phyloP scores from a whole-genome alignment of 208 protist species.

The Tritrichomonas foetus region DNA sequence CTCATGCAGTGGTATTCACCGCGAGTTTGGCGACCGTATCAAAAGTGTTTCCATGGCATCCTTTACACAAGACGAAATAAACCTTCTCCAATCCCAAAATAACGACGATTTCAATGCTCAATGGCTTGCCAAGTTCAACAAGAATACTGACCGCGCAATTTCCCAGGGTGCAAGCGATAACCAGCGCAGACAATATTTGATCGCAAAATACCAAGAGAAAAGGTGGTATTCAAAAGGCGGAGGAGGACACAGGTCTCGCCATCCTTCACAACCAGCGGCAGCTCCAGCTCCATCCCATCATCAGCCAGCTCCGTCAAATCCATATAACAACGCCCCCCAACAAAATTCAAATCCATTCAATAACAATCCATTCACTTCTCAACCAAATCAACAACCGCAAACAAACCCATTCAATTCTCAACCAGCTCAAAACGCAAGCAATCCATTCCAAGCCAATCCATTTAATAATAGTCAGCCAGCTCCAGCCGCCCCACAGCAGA shows the following conservation, averaged over 20 bases:
- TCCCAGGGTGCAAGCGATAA: not conserved
- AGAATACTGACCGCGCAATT: not conserved
- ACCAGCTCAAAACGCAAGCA: not conserved
- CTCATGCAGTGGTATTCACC: not conserved
- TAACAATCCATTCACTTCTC: not conserved
- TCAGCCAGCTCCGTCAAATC: no score
- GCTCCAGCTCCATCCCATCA: no score
- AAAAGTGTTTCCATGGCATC: conserved; percentile 2
- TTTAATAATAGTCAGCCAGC: no score
- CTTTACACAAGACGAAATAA: conserved; percentile 18
- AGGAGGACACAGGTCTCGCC: no score
- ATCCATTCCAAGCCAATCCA: not conserved
- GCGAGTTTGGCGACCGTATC: conserved; percentile 19
- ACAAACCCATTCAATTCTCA: not conserved
- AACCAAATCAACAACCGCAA: not conserved
- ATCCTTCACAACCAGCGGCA: no score
- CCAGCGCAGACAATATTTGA: not conserved
- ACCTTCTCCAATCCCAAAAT: not conserved
- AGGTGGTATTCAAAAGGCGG: not conserved
- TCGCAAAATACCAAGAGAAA: not conserved
- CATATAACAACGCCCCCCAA: no score
- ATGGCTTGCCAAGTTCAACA: not conserved
- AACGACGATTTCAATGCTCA: not conserved
- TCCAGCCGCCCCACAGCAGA: not conserved
- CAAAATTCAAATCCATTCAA: no score